Conservation (phyloP, 2,329 filamentous ascomycete species). For the Fusarium humuli region DNA sequence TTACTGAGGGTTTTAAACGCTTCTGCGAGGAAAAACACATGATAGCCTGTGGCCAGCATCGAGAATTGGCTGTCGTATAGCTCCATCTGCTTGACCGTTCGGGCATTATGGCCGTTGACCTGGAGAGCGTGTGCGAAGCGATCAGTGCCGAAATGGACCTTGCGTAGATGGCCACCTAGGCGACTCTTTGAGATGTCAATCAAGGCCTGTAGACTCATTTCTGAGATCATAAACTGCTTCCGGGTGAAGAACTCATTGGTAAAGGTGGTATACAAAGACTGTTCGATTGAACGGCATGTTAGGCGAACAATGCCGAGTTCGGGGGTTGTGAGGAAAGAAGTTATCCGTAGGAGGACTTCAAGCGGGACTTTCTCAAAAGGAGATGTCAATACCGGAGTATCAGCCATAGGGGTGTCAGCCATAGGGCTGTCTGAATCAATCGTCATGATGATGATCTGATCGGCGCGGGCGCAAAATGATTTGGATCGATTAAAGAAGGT, state of each 20-base stretch:
- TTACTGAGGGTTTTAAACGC: constrained; percentile 67
- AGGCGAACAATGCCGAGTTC: constrained; percentile 68
- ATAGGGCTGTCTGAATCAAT: constrained; percentile 31
- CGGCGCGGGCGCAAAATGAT: background rate
- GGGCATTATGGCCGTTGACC: constrained; percentile 22
- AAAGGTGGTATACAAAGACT: constrained; percentile 66
- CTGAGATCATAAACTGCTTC: constrained; percentile 73
- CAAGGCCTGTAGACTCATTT: constrained; percentile 66
- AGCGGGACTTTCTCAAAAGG: constrained; percentile 60
- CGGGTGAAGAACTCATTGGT: constrained; percentile 72
- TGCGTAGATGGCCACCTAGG: constrained; percentile 53
- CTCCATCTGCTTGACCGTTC: constrained; percentile 25
- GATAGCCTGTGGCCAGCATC: constrained; percentile 58
- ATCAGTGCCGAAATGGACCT: constrained; percentile 51
- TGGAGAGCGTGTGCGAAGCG: constrained; percentile 31
- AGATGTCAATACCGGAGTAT: constrained; percentile 3
- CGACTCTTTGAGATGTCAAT: constrained; percentile 63
- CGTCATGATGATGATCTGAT: constrained; percentile 18
- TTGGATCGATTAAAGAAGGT: background rate
- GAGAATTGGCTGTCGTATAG: constrained; percentile 41
- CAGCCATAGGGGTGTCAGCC: constrained; percentile 1
- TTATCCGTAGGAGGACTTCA: constrained; percentile 69
- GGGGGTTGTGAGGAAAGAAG: constrained; percentile 62
- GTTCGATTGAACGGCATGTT: constrained; percentile 66
- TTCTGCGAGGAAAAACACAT: constrained; percentile 65